A percentile compares a stretch with the other conserved stretches of the same genome.
Evolutionary conservation across 2,329 filamentous ascomycete species (phyloP).

Genomic region (Verticillium klebahnii): DNA sequence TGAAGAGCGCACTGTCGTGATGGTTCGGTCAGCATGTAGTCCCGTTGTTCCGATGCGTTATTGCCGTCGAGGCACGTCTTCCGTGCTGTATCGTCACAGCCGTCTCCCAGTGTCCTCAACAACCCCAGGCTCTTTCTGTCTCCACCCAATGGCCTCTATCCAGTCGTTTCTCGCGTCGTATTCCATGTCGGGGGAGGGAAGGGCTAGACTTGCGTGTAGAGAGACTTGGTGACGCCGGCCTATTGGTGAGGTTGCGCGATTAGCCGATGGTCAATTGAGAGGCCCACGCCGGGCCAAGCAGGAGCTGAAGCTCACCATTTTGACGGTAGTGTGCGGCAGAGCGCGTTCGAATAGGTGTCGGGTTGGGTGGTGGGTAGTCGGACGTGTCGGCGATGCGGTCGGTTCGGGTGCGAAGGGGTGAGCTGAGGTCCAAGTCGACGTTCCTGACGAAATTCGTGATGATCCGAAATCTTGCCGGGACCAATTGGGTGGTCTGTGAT

Average conservation of each 20-base stretch:
- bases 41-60: not conserved
- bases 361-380: not conserved
- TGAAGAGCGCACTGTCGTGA: constrained; percentile 51
- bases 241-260: constrained; percentile 26
- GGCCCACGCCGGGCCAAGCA: not conserved
- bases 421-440: constrained; percentile 1
- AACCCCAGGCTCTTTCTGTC: not conserved
- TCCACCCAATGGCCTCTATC: not conserved
- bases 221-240: constrained; percentile 27
- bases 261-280: constrained; percentile 19
- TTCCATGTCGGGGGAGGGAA: not conserved
- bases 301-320: constrained; percentile 27
- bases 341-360: constrained; percentile 9
- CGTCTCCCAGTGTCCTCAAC: not conserved
- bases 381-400: not conserved
- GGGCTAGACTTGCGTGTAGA: constrained; percentile 34
- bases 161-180: not conserved
- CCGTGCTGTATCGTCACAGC: not conserved
- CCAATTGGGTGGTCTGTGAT: constrained; percentile 8
- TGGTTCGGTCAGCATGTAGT: not conserved
- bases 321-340: constrained; percentile 15
- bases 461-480: constrained; percentile 14
- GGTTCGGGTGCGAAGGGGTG: not conserved
- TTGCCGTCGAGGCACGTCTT: not conserved
- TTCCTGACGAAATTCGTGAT: constrained; percentile 16